Evolutionary conservation across 2,329 filamentous ascomycete genomes (phyloP).

Genomic region (Colletotrichum siamense): DNA sequence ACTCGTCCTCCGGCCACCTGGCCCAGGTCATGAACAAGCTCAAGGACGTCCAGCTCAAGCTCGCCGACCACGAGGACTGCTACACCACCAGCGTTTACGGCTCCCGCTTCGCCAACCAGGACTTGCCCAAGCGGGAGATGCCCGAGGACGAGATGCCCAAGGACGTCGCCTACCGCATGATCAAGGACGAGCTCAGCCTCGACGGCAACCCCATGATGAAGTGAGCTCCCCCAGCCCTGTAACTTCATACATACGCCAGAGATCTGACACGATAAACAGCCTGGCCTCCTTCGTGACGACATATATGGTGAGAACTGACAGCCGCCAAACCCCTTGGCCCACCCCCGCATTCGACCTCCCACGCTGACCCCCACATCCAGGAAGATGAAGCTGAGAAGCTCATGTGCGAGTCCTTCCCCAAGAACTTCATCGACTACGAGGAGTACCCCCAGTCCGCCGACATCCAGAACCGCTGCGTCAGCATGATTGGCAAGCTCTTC

Average conservation of each 20-base stretch:
- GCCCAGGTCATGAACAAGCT: slow-evolving; percentile 7
- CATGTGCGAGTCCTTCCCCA: slow-evolving; percentile 90
- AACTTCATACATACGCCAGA: neutral
- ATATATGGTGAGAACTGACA: slow-evolving; percentile 72
- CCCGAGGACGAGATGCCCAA: slow-evolving; percentile 89
- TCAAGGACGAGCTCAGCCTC: slow-evolving; percentile 90
- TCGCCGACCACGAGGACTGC: slow-evolving; percentile 57
- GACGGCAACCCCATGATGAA: slow-evolving; percentile 91
- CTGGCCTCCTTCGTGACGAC: slow-evolving; percentile 94
- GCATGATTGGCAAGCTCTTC: slow-evolving; percentile 90
- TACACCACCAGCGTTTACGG: slow-evolving; percentile 87
- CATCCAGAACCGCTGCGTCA: slow-evolving; percentile 91
- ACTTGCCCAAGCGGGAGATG: slow-evolving; percentile 85
- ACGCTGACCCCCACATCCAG: slow-evolving; percentile 43
- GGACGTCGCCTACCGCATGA: slow-evolving; percentile 94
- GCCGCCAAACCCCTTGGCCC: neutral
- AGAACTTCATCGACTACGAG: slow-evolving; percentile 95
- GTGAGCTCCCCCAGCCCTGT: slow-evolving; percentile 46
- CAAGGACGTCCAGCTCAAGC: slow-evolving; percentile 35
- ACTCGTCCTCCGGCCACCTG: neutral
- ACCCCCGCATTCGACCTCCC: neutral
- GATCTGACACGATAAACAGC: slow-evolving; percentile 45
- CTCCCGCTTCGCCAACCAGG: slow-evolving; percentile 79
- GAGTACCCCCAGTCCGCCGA: slow-evolving; percentile 83
- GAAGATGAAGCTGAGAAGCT: slow-evolving; percentile 96